Evolutionary conservation across 2,329 filamentous ascomycete genomes (phyloP), one percentile per base, ranked within the genome.

Genomic region (Juglanconis sp.): DNA sequence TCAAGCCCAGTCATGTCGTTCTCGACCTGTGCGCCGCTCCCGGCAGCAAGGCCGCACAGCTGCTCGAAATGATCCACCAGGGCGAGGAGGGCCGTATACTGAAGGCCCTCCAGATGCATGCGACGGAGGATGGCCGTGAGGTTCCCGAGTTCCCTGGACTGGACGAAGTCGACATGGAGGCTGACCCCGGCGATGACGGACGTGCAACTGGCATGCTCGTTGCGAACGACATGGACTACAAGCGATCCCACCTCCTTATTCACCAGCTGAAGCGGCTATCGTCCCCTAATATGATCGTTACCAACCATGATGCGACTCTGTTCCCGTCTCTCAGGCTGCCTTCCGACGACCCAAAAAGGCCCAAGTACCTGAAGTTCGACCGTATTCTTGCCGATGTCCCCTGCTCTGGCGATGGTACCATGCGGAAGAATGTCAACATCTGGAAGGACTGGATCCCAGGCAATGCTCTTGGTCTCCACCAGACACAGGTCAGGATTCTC

Each of bases 211-310:
- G 95, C 40, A 81, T 99, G 48, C 82, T 99, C 59, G 90, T 99
- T 67, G 95, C 95, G 64, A 99, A 99, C 76, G 95, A 99, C 71
- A 87, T 91, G 68, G 95, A 99, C 74, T 97, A 97, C 80, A 96
- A 94, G 80, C 90, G 95, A 65, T 92, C 92, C 59, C 95, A 98
- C 76, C 95, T 99, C 90, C 79, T 99, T 72, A 91, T 97, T 52
- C 95, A 99, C 74, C 95, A 99, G 76, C 90, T 98, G 69, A 99
- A 99, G 82, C 90, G 95, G 63, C 82, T 99, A 54, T 96, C 94
- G 64, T 98, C 95, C 4, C 94, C 95, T 3, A 99, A 99, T 73
- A 81, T 99, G 67, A 89, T 99, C 64, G 94, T 99, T 64, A 98
- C 92, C 47, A 98, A 99, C 74, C 94, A 99, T 77, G 95, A 99